Conservation (phyloP, 805 yeast genomes). For the Zygotorulaspora florentina region DNA sequence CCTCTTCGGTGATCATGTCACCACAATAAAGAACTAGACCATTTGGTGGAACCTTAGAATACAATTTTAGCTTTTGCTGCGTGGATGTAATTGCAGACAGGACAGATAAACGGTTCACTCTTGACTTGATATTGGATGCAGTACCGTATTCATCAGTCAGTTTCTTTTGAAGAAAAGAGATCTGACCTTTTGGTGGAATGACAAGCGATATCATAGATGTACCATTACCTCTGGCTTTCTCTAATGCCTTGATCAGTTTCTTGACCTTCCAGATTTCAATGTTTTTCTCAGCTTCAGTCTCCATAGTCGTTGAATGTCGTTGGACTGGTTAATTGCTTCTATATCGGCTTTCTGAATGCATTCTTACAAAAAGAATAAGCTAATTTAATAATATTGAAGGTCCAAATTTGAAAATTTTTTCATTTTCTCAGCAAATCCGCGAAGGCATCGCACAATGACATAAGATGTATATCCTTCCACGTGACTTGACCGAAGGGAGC, state of each 20-base stretch:
- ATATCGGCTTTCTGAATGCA: not conserved
- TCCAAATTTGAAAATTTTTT: not conserved
- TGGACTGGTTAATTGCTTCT: not conserved
- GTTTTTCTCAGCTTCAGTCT: conserved; percentile 87
- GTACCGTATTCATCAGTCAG: conserved; percentile 98
- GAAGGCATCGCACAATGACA: not conserved
- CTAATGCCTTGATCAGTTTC: conserved; percentile 83
- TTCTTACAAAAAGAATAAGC: not conserved
- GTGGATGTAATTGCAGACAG: conserved; percentile 96
- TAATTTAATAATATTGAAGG: not conserved
- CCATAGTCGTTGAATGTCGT: conserved; percentile 21
- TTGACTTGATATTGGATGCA: conserved; percentile 94
- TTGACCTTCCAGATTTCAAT: conserved; percentile 99
- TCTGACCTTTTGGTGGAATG: conserved; percentile 93
- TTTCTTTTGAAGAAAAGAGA: conserved; percentile 82
- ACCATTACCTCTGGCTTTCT: conserved; percentile 95
- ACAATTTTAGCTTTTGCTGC: conserved; percentile 90
- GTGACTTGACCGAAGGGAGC: not conserved
- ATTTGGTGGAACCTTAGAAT: conserved; percentile 84
- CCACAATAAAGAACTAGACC: conserved; percentile 98
- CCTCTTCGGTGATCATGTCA: conserved; percentile 94
- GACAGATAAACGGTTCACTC: conserved; percentile 94
- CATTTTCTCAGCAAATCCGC: not conserved
- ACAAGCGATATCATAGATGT: conserved; percentile 97
- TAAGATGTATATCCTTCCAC: not conserved